Evolutionary conservation across 352 stramenopile species (phyloP), one percentile per base, ranked within the genome.

Genomic region (Globisporangium carolinianum): DNA sequence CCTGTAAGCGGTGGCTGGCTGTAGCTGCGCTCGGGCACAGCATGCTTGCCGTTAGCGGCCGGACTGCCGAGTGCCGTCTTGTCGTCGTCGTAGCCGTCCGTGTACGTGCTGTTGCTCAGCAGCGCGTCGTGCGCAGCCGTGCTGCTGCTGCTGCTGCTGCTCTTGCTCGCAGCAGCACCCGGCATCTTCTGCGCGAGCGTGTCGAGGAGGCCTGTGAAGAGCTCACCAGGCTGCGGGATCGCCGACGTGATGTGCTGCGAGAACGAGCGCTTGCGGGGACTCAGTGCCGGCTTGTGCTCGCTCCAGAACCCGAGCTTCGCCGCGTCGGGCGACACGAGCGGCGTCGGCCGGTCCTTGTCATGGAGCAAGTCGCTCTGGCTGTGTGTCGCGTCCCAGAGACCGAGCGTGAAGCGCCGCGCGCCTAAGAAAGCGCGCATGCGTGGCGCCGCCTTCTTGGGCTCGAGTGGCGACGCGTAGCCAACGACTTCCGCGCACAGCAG

Each of bases 261-360:
- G 49, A 91, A 73, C 7, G 76, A 87, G 39, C 81, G 79, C 39
- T 84, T 69, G 39, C 81, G 82, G 38, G 81, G 81, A 48, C 79
- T 91, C 37, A 55, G 67, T 12, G 62, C 51, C 32, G 73, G 79
- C 42, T 86, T 83, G 8, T 76, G 82, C 50, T 91, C 79, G 51
- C 83, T 94, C 83, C 83, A 94, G 57, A 94, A 94, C 15, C 83
- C 83, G 3, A 93, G 69, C 51, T 78, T 80, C 3, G 73, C 62
- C 14, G 79, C 76, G 11, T 92, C 78, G 6, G 78, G 75, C 5
- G 77, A 89, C 53, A 74, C 66, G 38, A 76, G 67, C 11, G 74
- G 73, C 18, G 83, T 72, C 1, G 75, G 58, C 18, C 68, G 53
- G n/a, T 48, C 56, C 12, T 14, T 60, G 32, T 66, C 59, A 32